These are phyloP conservation scores for Penicillium nordicum DNA, from an alignment of 2,329 filamentous ascomycete genomes.

Conservation along the genomic window DNA sequence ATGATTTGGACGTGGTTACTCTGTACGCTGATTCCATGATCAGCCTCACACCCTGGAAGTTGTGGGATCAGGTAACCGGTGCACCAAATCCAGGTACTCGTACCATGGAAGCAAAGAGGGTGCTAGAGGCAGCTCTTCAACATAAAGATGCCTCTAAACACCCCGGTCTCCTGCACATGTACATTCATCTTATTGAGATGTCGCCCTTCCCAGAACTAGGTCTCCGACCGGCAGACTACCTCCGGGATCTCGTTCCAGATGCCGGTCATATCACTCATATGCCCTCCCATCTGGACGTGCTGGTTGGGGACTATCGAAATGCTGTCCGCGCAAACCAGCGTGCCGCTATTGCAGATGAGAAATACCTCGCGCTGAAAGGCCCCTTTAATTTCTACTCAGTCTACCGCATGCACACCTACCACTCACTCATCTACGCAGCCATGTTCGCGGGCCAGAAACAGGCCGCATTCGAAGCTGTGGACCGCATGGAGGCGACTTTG, in stretches of 20 bases:
- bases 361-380: conserved; percentile 59
- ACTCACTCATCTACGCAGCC: conserved; percentile 72
- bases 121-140: conserved; percentile 58
- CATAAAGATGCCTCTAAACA: conserved; percentile 53
- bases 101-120: conserved; percentile 56
- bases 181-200: conserved; percentile 78
- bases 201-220: conserved; percentile 63
- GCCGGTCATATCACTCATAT: conserved; percentile 71
- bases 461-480: conserved; percentile 60
- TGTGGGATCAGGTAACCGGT: conserved; percentile 62
- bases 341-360: conserved; percentile 66
- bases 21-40: conserved; percentile 64
- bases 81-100: conserved; percentile 53
- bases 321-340: conserved; percentile 65
- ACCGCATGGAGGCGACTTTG: conserved; percentile 59
- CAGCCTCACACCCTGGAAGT: conserved; percentile 62
- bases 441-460: conserved; percentile 69
- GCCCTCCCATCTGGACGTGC: conserved; percentile 72
- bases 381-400: conserved; percentile 70
- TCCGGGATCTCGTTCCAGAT: conserved; percentile 65
- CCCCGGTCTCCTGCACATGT: conserved; percentile 69
- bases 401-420: conserved; percentile 71
- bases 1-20: conserved; percentile 61
- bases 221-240: conserved; percentile 56
- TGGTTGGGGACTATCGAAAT: conserved; percentile 66